phyloP scores from a whole-genome alignment of 202 grass and related monocot species.

The Saccharum hybrid region DNA sequence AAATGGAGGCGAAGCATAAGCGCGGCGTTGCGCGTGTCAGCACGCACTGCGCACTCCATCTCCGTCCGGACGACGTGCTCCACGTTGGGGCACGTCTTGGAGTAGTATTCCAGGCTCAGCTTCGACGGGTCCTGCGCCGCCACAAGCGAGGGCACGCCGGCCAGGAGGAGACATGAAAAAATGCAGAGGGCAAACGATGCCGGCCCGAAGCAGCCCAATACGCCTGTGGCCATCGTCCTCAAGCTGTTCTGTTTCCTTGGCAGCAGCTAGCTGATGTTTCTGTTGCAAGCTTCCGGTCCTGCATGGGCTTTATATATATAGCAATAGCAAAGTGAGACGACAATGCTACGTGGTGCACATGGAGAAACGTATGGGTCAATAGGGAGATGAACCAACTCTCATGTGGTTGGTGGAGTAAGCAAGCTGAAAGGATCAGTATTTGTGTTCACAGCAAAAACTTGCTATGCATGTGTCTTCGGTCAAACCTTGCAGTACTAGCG shows the following conservation, averaged over 20 bases:
- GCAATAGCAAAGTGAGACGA: slow-evolving; percentile 10
- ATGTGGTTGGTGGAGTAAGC: slow-evolving; percentile 73
- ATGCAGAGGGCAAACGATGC: slow-evolving; percentile 38
- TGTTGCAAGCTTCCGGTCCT: slow-evolving; percentile 46
- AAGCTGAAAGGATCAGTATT: slow-evolving; percentile 44
- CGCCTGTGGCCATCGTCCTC: slow-evolving; percentile 42
- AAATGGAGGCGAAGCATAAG: slow-evolving; percentile 81
- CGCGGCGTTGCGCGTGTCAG: slow-evolving; percentile 71
- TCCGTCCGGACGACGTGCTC: slow-evolving; percentile 72
- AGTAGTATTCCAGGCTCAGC: slow-evolving; percentile 82
- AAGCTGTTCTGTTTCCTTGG: neutral
- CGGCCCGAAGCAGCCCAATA: slow-evolving; percentile 25
- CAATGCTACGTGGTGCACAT: neutral
- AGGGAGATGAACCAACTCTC: slow-evolving; percentile 78
- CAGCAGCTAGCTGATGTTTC: slow-evolving; percentile 32
- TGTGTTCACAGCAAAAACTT: neutral
- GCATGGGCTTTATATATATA: slow-evolving; percentile 53
- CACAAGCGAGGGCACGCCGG: slow-evolving; percentile 7
- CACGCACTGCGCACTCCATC: slow-evolving; percentile 76
- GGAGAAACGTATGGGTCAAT: slow-evolving; percentile 54
- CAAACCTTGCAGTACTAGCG: slow-evolving; percentile 25
- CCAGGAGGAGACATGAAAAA: slow-evolving; percentile 42
- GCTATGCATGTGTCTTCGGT: neutral
- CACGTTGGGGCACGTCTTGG: slow-evolving; percentile 73
- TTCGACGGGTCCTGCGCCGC: slow-evolving; percentile 68